phyloP scores from a whole-genome alignment of 441 rosid species.

The Pelargonium myrrhifolium region DNA sequence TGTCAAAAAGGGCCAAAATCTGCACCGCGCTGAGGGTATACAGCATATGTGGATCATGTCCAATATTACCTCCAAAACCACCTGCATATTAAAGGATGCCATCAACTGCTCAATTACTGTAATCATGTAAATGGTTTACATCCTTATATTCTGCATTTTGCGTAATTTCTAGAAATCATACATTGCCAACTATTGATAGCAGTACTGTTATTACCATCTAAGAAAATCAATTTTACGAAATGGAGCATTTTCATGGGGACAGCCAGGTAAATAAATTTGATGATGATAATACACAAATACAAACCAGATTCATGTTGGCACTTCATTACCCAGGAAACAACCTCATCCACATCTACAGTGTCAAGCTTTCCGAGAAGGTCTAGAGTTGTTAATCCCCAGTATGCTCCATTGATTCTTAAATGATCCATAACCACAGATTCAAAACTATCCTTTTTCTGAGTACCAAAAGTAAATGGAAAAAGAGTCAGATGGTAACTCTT shows the following conservation, averaged over 20 bases:
- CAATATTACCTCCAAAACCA: conserved; percentile 85
- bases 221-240: neutral
- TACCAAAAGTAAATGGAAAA: conserved; percentile 7
- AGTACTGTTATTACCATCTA: neutral
- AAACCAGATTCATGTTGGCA: conserved; percentile 79
- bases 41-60: conserved; percentile 78
- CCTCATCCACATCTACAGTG: conserved; percentile 46
- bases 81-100: conserved; percentile 36
- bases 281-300: conserved; percentile 6
- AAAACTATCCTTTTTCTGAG: conserved; percentile 65
- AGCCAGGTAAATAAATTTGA: neutral
- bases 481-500: neutral
- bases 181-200: neutral
- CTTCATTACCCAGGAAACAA: conserved; percentile 66
- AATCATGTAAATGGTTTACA: neutral
- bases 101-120: conserved; percentile 1
- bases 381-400: conserved; percentile 79
- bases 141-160: neutral
- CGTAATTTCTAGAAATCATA: neutral
- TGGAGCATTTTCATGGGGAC: neutral
- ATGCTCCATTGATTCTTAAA: conserved; percentile 78
- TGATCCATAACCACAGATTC: conserved; percentile 81
- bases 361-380: conserved; percentile 69
- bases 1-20: conserved; percentile 75
- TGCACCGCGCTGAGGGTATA: conserved; percentile 87